phyloP scores from a whole-genome alignment of 176 grass and related monocot genomes.

The maize (Zea mays) region DNA sequence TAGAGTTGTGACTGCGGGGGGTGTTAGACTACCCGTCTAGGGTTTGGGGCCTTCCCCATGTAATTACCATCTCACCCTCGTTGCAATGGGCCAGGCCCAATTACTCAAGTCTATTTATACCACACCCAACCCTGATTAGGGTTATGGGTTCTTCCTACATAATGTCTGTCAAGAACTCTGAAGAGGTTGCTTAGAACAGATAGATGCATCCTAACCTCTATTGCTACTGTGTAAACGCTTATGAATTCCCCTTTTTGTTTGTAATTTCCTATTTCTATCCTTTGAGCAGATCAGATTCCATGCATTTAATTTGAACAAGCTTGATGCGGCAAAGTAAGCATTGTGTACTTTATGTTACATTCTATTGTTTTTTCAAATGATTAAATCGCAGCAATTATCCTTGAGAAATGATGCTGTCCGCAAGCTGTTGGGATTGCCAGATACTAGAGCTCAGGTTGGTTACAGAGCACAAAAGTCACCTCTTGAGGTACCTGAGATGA shows the following conservation, averaged over 20 bases:
- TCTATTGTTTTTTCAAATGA: constrained; percentile 47
- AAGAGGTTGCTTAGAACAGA: constrained; percentile 12
- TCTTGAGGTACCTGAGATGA: constrained; percentile 30
- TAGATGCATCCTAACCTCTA: neutral
- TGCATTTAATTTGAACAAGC: constrained; percentile 19
- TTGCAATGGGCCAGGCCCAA: too few relatives aligned
- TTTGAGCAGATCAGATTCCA: constrained; percentile 16
- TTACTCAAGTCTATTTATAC: too few relatives aligned
- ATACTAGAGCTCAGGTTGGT: constrained; percentile 36
- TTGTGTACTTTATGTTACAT: constrained; percentile 26
- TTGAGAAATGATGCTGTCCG: constrained; percentile 57
- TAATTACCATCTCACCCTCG: too few relatives aligned
- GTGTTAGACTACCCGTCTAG: too few relatives aligned
- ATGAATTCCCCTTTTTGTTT: constrained; percentile 5
- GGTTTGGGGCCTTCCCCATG: too few relatives aligned
- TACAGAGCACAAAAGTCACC: constrained; percentile 23
- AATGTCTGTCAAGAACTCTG: neutral
- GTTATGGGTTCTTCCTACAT: too few relatives aligned
- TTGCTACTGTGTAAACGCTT: neutral
- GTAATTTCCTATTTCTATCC: neutral
- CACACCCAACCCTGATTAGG: too few relatives aligned
- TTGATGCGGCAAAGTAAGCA: neutral
- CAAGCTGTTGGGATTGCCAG: constrained; percentile 60
- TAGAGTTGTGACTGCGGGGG: too few relatives aligned
- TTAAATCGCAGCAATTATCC: constrained; percentile 70